Evolutionary conservation across 75 land plant genomes (phyloP).

Genomic region (Pinus tabuliformis): DNA sequence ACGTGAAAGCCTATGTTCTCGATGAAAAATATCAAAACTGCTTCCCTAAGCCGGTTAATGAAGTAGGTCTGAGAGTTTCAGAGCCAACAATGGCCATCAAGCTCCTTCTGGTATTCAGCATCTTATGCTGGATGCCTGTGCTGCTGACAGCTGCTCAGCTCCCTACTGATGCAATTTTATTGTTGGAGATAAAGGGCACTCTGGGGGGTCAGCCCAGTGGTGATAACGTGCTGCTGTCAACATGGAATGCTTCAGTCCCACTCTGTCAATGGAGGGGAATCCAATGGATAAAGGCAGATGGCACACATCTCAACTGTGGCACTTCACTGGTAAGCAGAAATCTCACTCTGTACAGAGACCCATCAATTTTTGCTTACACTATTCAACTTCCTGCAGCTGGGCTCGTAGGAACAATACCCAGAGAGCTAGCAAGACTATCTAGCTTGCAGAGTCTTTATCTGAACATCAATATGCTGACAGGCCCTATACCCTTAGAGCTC

Average conservation of each 20-base stretch:
- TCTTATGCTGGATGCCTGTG: neutral
- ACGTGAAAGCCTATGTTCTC: too few species aligned
- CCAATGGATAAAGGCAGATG: conserved; percentile 44
- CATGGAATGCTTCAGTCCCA: conserved; percentile 65
- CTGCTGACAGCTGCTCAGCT: neutral
- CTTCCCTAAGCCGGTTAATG: neutral
- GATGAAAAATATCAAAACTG: too few species aligned
- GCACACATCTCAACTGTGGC: conserved; percentile 35
- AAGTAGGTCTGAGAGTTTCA: conserved; percentile 8
- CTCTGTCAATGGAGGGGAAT: conserved; percentile 74
- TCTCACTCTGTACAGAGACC: conserved; percentile 45
- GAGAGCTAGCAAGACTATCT: conserved; percentile 50
- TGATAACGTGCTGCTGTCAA: conserved; percentile 38
- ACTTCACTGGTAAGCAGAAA: conserved; percentile 32
- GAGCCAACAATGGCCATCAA: neutral
- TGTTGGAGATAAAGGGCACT: conserved; percentile 46
- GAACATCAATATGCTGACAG: conserved; percentile 50
- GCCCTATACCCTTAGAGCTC: conserved; percentile 69
- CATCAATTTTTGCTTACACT: conserved; percentile 41
- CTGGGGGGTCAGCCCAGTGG: conserved; percentile 18
- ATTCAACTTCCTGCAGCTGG: conserved; percentile 62
- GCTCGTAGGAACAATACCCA: conserved; percentile 59
- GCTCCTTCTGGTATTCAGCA: neutral
- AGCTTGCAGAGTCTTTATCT: conserved; percentile 50
- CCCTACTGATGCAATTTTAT: neutral